Evolutionary conservation across 2,329 filamentous ascomycete genomes (phyloP), one percentile per base, ranked within the genome.

Genomic region (Dactylonectria estremocensis): DNA sequence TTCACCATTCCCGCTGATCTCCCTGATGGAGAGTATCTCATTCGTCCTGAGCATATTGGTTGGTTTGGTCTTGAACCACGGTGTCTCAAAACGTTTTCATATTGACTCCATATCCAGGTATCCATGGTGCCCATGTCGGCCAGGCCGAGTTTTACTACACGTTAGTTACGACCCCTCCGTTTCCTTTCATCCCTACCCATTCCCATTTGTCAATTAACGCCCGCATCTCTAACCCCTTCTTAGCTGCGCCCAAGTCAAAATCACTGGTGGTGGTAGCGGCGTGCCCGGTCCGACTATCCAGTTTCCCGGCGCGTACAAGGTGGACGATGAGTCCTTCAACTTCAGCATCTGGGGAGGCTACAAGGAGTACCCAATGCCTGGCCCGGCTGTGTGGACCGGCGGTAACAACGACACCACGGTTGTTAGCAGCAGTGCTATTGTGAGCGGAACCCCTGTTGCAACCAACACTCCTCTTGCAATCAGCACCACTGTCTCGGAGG

Each of bases 1-100:
- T 76, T 79, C 24, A 80, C 75, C 3, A 78, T 83, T 57, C 80
- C 79, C 28, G 69, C 68, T 18, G 68, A 77, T 56, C 76, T 77
- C 37, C 79, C 82, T 40, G 64, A 71, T 43, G 82, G 82, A 11
- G 80, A 84, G 61, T 80, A 81, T 54, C 77, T 81, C 59, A 57
- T 80, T 49, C 78, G 79, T 16, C 69, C 75, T 10, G 80, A 81
- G 69, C 79, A 80, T 57, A 80, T 81, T 56, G 79, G 72, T 70
- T 13, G 1, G 35, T 3, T 9, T 16, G 4, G 11, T 9, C 5
- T 11, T 16, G 35, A 13, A 11, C 35, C 10, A 40, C 35, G 1
- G 11, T 40, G 11, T 40, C 2, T 6, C 35, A 40, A 16, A 16
- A n/a, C n/a, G 14, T 16, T 13, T 40, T 11, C 14, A 40, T 40